Conservation (phyloP, 306 rosid genomes). For the Herpetospermum pedunculosum region DNA sequence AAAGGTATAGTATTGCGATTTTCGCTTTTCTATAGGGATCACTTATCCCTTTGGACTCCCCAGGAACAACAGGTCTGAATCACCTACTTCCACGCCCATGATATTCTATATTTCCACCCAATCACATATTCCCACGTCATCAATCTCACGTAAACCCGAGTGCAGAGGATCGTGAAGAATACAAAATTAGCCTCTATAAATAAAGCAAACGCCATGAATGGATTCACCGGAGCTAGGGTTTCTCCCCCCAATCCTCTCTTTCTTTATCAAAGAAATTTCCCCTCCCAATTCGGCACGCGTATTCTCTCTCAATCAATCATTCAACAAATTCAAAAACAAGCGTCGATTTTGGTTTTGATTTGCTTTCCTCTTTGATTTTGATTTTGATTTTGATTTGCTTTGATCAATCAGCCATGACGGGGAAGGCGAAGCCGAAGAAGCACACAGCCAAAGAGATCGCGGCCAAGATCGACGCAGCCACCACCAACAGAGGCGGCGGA, state of each 20-base stretch:
- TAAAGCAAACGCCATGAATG: not conserved
- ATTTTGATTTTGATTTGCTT: not conserved
- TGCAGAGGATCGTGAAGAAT: not conserved
- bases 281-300: not conserved
- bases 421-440: constrained; percentile 99
- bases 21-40: not conserved
- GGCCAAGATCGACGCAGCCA: constrained; percentile 76
- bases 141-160: not conserved
- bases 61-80: not conserved
- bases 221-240: constrained; percentile 4
- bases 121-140: not conserved
- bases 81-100: not conserved
- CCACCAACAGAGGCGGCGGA: constrained; percentile 93
- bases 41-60: not conserved
- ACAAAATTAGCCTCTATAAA: constrained; percentile 14
- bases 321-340: not conserved
- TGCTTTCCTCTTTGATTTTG: no score
- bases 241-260: not conserved
- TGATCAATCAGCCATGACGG: constrained; percentile 47
- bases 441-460: constrained; percentile 97
- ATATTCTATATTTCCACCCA: not conserved
- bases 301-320: constrained; percentile 1
- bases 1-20: no score
- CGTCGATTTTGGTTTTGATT: not conserved
- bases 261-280: not conserved